Evolutionary conservation across 768 basidiomycete genomes (phyloP).

Genomic region (Boletus reticulatus): DNA sequence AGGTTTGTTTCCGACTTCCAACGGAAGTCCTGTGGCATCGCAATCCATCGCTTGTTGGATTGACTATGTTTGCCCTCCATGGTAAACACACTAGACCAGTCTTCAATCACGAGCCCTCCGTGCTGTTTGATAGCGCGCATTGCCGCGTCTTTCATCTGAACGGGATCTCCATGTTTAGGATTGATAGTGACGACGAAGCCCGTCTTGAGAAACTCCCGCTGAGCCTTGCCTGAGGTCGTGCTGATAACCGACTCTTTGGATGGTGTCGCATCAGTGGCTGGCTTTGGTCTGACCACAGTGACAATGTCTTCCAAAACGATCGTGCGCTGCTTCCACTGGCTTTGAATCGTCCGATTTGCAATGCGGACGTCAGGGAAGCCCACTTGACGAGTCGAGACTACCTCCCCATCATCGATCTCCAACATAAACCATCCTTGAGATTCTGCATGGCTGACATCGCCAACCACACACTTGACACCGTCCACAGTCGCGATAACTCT

Average conservation of each 20-base stretch:
- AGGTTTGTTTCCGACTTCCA: conserved; percentile 38
- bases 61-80: conserved; percentile 51
- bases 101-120: conserved; percentile 61
- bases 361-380: conserved; percentile 45
- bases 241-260: conserved; percentile 45
- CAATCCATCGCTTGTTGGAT: conserved; percentile 51
- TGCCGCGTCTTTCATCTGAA: conserved; percentile 42
- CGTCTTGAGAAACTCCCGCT: conserved; percentile 44
- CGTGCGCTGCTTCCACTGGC: conserved; percentile 53
- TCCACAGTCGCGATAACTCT: conserved; percentile 42
- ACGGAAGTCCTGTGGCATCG: conserved; percentile 45
- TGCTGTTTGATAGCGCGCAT: conserved; percentile 42
- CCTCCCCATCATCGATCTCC: conserved; percentile 37
- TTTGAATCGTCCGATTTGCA: conserved; percentile 46
- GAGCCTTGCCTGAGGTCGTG: conserved; percentile 32
- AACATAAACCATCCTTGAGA: conserved; percentile 35
- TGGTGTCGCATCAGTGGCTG: conserved; percentile 41
- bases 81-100: conserved; percentile 54
- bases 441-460: conserved; percentile 31
- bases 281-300: conserved; percentile 39
- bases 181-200: conserved; percentile 61
- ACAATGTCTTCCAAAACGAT: conserved; percentile 44
- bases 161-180: conserved; percentile 33
- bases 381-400: conserved; percentile 26
- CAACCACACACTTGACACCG: conserved; percentile 29